These are phyloP conservation scores for Bertia moriformis DNA, from an alignment of 2,329 filamentous ascomycete species.

Conservation along the genomic window DNA sequence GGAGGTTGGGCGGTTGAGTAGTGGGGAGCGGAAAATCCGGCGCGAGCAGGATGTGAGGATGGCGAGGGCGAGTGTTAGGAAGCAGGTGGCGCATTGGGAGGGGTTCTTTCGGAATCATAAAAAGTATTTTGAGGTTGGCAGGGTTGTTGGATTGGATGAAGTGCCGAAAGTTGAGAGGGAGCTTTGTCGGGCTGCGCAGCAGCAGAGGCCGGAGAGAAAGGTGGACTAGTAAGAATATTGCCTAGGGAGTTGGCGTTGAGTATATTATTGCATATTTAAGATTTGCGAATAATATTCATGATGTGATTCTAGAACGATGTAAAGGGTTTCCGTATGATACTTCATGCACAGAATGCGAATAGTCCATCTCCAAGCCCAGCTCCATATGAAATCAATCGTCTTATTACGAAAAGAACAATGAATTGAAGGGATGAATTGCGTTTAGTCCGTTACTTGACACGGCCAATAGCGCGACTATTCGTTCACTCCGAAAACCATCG, in stretches of 20 bases:
- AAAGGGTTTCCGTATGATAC: too few species aligned
- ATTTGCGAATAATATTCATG: too few species aligned
- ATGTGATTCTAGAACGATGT: too few species aligned
- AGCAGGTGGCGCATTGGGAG: constrained; percentile 41
- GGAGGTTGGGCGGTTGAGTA: constrained; percentile 4
- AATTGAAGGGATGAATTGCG: too few species aligned
- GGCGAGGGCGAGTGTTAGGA: constrained; percentile 34
- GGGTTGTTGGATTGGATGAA: constrained; percentile 19
- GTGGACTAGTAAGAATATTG: constrained; percentile 7
- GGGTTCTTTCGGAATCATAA: constrained; percentile 41
- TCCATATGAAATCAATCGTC: too few species aligned
- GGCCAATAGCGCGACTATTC: constrained; percentile 12
- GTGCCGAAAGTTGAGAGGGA: constrained; percentile 22
- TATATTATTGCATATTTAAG: too few species aligned
- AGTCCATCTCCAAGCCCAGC: too few species aligned
- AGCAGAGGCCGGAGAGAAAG: constrained; percentile 31
- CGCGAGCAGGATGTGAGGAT: constrained; percentile 31
- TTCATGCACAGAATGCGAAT: too few species aligned
- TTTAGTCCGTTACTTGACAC: constrained; percentile 18
- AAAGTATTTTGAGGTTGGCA: constrained; percentile 47
- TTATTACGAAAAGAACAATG: too few species aligned
- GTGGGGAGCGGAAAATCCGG: constrained; percentile 18
- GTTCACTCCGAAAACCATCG: too few species aligned
- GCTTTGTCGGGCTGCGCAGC: constrained; percentile 38
- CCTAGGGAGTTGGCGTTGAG: too few species aligned